Evolutionary conservation across 2,329 filamentous ascomycete genomes (phyloP).

Genomic region (Pezicula carpinea): DNA sequence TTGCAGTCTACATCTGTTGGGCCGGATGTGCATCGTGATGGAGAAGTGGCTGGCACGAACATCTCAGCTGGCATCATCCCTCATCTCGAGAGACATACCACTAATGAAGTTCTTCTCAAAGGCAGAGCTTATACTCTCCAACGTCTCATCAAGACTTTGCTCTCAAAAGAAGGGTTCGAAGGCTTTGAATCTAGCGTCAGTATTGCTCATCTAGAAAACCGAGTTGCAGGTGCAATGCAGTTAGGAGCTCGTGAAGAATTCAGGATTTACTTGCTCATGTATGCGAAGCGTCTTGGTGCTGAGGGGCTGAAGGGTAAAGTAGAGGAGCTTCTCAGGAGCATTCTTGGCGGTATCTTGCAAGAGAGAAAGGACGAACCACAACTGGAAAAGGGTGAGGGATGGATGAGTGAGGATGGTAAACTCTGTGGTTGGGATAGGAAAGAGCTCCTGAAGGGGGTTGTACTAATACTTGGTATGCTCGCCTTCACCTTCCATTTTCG

Average conservation of each 20-base stretch:
- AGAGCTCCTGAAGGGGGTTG: slow-evolving; percentile 83
- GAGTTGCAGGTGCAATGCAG: slow-evolving; percentile 82
- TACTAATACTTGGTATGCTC: slow-evolving; percentile 81
- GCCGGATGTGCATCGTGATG: slow-evolving; percentile 42
- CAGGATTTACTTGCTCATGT: slow-evolving; percentile 93
- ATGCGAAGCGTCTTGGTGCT: slow-evolving; percentile 88
- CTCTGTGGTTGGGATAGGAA: slow-evolving; percentile 89
- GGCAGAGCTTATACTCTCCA: slow-evolving; percentile 89
- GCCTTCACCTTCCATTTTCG: not conserved
- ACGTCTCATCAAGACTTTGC: slow-evolving; percentile 80
- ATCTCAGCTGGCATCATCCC: slow-evolving; percentile 91
- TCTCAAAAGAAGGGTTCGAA: slow-evolving; percentile 88
- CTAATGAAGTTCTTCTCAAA: slow-evolving; percentile 84
- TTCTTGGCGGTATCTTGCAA: slow-evolving; percentile 68
- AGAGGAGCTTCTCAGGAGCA: slow-evolving; percentile 79
- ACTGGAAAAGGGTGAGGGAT: slow-evolving; percentile 47
- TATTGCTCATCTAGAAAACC: slow-evolving; percentile 91
- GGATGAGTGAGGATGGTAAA: slow-evolving; percentile 62
- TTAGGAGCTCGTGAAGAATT: slow-evolving; percentile 89
- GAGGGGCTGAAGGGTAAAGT: slow-evolving; percentile 86
- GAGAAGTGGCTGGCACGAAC: slow-evolving; percentile 47
- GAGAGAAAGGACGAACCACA: slow-evolving; percentile 43
- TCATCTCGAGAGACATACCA: slow-evolving; percentile 89
- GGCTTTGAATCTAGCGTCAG: slow-evolving; percentile 86
- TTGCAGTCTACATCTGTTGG: slow-evolving; percentile 68